phyloP scores from a whole-genome alignment of 371 early-diverging fungal species.

The Smittium culicis region DNA sequence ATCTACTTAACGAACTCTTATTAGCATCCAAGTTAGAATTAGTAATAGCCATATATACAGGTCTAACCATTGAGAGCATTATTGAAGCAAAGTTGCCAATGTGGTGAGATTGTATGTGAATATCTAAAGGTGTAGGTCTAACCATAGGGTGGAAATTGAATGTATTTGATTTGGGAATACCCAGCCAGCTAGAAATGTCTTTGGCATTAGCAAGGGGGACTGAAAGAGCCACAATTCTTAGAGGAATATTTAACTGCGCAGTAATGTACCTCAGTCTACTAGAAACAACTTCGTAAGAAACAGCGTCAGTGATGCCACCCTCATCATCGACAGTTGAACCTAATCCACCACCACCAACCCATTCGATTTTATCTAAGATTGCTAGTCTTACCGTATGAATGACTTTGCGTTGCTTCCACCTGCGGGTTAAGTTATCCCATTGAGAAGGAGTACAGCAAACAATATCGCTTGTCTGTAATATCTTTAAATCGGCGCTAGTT shows the following conservation, averaged over 20 bases:
- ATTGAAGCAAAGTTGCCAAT: constrained; percentile 82
- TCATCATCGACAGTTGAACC: constrained; percentile 15
- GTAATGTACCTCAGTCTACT: constrained; percentile 87
- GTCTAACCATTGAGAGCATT: constrained; percentile 88
- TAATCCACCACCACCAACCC: constrained; percentile 62
- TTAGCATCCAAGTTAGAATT: constrained; percentile 46
- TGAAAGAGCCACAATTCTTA: constrained; percentile 82
- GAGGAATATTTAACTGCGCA: constrained; percentile 57
- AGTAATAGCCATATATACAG: constrained; percentile 63
- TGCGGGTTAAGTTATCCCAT: constrained; percentile 94
- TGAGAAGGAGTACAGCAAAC: constrained; percentile 92
- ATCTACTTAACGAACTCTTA: constrained; percentile 23
- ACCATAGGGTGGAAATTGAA: constrained; percentile 92
- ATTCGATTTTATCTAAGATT: constrained; percentile 93
- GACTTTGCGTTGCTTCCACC: constrained; percentile 84
- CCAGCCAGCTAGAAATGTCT: constrained; percentile 94
- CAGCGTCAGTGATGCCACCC: constrained; percentile 38
- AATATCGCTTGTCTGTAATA: constrained; percentile 75
- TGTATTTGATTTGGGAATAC: constrained; percentile 51
- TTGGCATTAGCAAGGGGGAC: constrained; percentile 86
- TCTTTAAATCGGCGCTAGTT: constrained; percentile 72
- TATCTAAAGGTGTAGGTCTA: constrained; percentile 83
- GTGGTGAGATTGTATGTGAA: constrained; percentile 81
- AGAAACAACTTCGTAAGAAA: constrained; percentile 79
- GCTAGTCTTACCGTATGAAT: constrained; percentile 81